Evolutionary conservation across 257 asterid genomes (phyloP).

Genomic region (Ilex asprella): DNA sequence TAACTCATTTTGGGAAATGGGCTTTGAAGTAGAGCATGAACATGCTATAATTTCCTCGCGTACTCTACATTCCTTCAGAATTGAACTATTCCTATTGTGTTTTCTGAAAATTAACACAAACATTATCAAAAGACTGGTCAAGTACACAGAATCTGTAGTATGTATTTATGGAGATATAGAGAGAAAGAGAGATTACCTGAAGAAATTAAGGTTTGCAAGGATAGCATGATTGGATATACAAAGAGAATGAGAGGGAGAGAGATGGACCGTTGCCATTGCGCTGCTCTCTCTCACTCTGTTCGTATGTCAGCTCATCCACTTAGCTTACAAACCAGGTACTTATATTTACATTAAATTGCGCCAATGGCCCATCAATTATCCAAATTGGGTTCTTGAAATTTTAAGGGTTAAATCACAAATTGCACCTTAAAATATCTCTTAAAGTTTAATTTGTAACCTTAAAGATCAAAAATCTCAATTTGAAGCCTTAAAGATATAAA

Average conservation of each 20-base stretch:
- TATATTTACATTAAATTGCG: too few species aligned
- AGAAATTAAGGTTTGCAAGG: background rate
- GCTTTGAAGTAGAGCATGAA: slow-evolving; percentile 28
- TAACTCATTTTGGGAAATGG: slow-evolving; percentile 29
- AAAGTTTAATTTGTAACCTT: too few species aligned
- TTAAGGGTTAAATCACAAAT: too few species aligned
- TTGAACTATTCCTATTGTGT: slow-evolving; percentile 7
- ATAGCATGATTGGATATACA: slow-evolving; percentile 4
- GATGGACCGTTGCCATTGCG: slow-evolving; percentile 13
- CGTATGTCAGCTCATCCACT: slow-evolving; percentile 6
- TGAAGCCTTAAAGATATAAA: too few species aligned
- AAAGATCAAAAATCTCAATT: too few species aligned
- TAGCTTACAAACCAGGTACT: background rate
- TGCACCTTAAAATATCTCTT: too few species aligned
- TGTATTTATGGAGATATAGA: background rate
- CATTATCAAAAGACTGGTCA: background rate
- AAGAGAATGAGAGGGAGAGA: slow-evolving; percentile 9
- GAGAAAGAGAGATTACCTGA: slow-evolving; percentile 5
- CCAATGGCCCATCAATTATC: too few species aligned
- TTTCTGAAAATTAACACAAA: slow-evolving; percentile 3
- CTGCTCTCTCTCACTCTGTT: background rate
- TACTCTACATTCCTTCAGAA: slow-evolving; percentile 6
- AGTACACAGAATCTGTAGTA: background rate
- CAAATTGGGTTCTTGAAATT: too few species aligned
- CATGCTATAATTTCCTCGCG: slow-evolving; percentile 16